Conservation (phyloP, 805 yeast species). For the Metschnikowia gruessii region DNA sequence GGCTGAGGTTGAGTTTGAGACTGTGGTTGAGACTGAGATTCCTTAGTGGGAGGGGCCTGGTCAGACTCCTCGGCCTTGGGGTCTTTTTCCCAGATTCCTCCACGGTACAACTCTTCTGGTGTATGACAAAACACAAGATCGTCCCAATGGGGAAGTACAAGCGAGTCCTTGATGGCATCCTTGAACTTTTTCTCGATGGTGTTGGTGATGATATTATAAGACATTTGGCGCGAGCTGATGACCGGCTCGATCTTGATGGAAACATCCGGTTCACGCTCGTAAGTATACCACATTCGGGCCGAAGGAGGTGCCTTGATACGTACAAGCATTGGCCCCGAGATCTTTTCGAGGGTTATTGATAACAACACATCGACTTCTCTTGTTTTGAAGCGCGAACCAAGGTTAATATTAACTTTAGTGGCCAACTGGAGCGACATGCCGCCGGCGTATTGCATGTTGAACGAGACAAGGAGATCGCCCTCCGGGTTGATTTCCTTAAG, state of each 20-base stretch:
- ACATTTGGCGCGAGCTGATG: slow-evolving; percentile 79
- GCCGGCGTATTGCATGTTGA: slow-evolving; percentile 70
- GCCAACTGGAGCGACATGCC: slow-evolving; percentile 72
- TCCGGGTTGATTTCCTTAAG: slow-evolving; percentile 71
- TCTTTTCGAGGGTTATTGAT: slow-evolving; percentile 60
- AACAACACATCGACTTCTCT: slow-evolving; percentile 74
- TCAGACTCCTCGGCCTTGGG: neutral
- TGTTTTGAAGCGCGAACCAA: slow-evolving; percentile 72
- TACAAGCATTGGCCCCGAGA: slow-evolving; percentile 72
- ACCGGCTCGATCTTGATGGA: slow-evolving; percentile 82
- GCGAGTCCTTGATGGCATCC: slow-evolving; percentile 72
- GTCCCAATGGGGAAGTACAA: slow-evolving; percentile 88
- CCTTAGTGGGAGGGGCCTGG: neutral
- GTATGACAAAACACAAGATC: slow-evolving; percentile 74
- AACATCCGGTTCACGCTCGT: slow-evolving; percentile 72
- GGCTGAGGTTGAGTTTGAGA: too few relatives aligned
- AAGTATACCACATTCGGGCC: slow-evolving; percentile 86
- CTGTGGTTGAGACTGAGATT: neutral
- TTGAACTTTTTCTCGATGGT: slow-evolving; percentile 73
- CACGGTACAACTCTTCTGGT: slow-evolving; percentile 69
- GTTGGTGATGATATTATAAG: slow-evolving; percentile 75
- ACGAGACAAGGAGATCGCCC: slow-evolving; percentile 64
- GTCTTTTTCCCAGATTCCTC: slow-evolving; percentile 83
- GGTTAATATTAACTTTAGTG: slow-evolving; percentile 71
- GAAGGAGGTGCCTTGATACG: slow-evolving; percentile 88